phyloP scores from a whole-genome alignment of 495 filamentous ascomycete species.

The Diplogelasinospora grovesii region DNA sequence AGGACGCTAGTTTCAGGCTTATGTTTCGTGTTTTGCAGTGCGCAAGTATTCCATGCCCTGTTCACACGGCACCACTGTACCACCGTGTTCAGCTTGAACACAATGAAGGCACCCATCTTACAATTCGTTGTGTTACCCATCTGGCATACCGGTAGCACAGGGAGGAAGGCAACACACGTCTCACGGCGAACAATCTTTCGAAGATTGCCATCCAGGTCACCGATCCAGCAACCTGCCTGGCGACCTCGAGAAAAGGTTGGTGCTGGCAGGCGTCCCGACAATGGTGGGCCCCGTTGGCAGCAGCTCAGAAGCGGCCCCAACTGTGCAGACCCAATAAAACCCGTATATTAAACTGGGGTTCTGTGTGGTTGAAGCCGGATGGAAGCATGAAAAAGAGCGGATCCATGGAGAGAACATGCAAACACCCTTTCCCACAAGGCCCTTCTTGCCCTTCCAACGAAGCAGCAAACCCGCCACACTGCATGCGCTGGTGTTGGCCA shows the following conservation, averaged over 20 bases:
- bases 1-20: conserved; percentile 10
- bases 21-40: conserved; percentile 5
- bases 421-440: conserved; percentile 4
- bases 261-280: neutral
- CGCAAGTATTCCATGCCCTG: no score
- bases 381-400: conserved; percentile 17
- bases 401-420: conserved; percentile 11
- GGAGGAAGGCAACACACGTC: no score
- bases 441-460: conserved; percentile 3
- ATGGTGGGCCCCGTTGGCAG: neutral
- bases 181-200: no score
- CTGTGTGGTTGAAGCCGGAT: conserved; percentile 17
- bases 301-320: neutral
- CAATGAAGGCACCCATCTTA: no score
- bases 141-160: no score
- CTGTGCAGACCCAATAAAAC: conserved; percentile 14
- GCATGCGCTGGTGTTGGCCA: no score
- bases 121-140: no score
- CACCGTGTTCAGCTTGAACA: no score
- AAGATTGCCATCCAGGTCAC: no score
- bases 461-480: neutral
- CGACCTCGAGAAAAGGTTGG: neutral
- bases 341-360: conserved; percentile 15
- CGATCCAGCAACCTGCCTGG: no score
- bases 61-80: no score